Evolutionary conservation across 192 early-diverging fungal genomes (phyloP), one percentile per base, ranked within the genome.

Genomic region (Lunasporangiospora selenospora): DNA sequence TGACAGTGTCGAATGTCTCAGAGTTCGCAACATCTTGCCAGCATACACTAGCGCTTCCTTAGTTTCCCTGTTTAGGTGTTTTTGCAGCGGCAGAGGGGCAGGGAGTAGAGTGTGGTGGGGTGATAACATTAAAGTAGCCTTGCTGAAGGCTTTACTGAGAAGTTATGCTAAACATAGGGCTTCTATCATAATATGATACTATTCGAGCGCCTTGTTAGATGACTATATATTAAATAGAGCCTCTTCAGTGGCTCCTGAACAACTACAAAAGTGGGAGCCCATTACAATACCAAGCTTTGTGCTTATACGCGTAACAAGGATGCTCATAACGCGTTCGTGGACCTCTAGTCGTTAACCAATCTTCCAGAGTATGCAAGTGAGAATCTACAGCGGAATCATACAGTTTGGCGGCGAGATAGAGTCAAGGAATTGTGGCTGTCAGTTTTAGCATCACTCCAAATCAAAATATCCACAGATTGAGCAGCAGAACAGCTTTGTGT

Each of bases 261-360:
- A 29, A 13, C 47, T 49, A 49, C n/a, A 30, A 50, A 50, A 50
- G 48, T 31, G 48, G 48, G 33, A 32, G 29, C 54, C 54, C 12
- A 33, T 56, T 56, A 30, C 39, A 30, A 56, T 44, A 27, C 54
- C 54, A 24, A 5, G 23, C 31, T 56, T 56, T 43, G 54, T 43
- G 54, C 15, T 40, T 56, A 56, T 29, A 56, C 26, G 41, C 43
- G 54, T 41, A 42, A 30, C 29, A 40, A 56, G n/a, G 41, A 56
- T n/a, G 54, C 54, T 40, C 54, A 56, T 31, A 40, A 56, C 2
- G 27, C 54, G 26, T 56, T 56, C 30, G 10, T 44, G 39, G 40
- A 18, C 13, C 40, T 56, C 41, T 43, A 43, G 24, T 42, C 37
- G 43, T 56, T 40, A 56, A 56, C 54, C 30, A 40, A 56, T 19